Conservation (phyloP, 805 yeast species). For the Metschnikowia proteae region DNA sequence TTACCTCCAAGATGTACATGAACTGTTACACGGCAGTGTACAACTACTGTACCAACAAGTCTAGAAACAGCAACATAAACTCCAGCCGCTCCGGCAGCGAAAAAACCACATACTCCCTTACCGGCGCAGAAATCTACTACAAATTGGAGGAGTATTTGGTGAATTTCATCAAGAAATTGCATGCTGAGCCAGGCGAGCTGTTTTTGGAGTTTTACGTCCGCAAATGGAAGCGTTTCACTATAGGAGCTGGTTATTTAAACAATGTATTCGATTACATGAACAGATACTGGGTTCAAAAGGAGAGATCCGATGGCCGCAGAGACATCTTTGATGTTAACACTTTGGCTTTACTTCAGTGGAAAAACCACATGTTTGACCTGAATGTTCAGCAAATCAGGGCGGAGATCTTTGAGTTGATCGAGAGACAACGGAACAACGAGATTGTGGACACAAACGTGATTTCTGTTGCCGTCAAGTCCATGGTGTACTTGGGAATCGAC, state of each 20-base stretch:
- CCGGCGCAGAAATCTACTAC: slow-evolving; percentile 86
- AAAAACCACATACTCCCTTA: slow-evolving; percentile 47
- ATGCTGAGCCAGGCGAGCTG: slow-evolving; percentile 37
- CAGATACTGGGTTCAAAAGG: slow-evolving; percentile 96
- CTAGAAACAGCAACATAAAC: slow-evolving; percentile 39
- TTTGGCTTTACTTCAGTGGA: slow-evolving; percentile 84
- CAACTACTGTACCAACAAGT: slow-evolving; percentile 84
- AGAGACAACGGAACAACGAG: slow-evolving; percentile 74
- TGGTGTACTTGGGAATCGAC: slow-evolving; percentile 88
- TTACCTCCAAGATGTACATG: slow-evolving; percentile 73
- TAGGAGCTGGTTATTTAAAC: slow-evolving; percentile 88
- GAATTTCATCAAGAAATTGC: slow-evolving; percentile 50
- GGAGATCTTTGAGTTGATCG: slow-evolving; percentile 74
- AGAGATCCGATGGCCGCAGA: slow-evolving; percentile 86
- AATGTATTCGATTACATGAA: slow-evolving; percentile 95
- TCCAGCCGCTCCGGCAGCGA: slow-evolving; percentile 12
- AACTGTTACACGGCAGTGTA: slow-evolving; percentile 88
- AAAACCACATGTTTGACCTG: slow-evolving; percentile 69
- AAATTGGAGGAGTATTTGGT: slow-evolving; percentile 65
- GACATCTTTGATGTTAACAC: slow-evolving; percentile 91
- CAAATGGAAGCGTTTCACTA: slow-evolving; percentile 83
- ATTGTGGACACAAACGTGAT: slow-evolving; percentile 63
- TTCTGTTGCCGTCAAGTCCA: slow-evolving; percentile 74
- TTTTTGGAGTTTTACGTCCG: slow-evolving; percentile 36
- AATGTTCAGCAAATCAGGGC: slow-evolving; percentile 56